Percentiles rank a stretch among this genome's conserved stretches.
Evolutionary conservation across 1,284 basidiomycete species (phyloP).

Genomic region (Acaromyces ingoldii): DNA sequence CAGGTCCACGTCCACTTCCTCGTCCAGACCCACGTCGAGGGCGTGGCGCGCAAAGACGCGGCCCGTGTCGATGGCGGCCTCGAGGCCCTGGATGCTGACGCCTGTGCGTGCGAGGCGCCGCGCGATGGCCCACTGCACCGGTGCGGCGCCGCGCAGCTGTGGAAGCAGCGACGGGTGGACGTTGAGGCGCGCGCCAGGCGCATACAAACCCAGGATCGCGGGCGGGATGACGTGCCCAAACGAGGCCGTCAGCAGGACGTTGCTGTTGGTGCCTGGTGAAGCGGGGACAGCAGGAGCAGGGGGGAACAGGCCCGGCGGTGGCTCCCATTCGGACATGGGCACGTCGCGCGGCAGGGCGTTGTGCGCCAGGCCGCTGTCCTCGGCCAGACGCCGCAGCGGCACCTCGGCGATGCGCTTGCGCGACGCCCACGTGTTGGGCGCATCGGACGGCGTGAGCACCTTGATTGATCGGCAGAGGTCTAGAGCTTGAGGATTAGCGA

Average conservation of each 20-base stretch:
- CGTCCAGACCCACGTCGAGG: background rate
- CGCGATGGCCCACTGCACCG: conserved; percentile 75
- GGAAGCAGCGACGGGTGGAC: conserved; percentile 88
- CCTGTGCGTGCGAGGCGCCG: conserved; percentile 20
- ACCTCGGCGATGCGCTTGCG: conserved; percentile 4
- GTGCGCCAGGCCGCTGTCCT: conserved; percentile 14
- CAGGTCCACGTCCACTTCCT: background rate
- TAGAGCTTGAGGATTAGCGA: background rate
- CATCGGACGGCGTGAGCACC: conserved; percentile 62
- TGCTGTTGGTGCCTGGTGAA: no score
- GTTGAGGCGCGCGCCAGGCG: conserved; percentile 66
- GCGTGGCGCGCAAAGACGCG: conserved; percentile 11
- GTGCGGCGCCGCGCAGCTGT: conserved; percentile 81
- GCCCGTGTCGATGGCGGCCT: conserved; percentile 32
- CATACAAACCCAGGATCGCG: conserved; percentile 65
- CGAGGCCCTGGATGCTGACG: conserved; percentile 35
- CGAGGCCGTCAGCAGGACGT: conserved; percentile 77
- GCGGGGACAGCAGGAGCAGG: no score
- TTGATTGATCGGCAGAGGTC: background rate
- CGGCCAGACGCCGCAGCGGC: conserved; percentile 34
- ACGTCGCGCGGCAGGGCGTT: conserved; percentile 19
- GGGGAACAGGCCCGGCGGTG: conserved; percentile 23
- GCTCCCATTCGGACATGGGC: conserved; percentile 12
- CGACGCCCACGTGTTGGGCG: background rate
- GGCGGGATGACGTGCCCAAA: conserved; percentile 82